Evolutionary conservation across 768 basidiomycete species (phyloP).

Genomic region (Boletus reticuloceps): DNA sequence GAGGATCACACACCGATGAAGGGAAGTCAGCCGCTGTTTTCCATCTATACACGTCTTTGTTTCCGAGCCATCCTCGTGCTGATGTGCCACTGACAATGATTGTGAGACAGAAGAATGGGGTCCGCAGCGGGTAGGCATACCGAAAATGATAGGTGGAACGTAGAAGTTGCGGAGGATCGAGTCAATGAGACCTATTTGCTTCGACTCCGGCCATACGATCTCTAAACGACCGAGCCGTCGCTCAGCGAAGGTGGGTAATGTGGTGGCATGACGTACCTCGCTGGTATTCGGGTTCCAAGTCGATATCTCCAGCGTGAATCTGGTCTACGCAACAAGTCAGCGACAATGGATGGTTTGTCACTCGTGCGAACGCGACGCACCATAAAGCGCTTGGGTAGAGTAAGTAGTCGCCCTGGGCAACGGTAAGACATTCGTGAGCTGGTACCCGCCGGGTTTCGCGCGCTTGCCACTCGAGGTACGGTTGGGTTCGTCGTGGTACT

Average conservation of each 20-base stretch:
- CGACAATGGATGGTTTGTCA: background rate
- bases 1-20: constrained; percentile 51
- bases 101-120: background rate
- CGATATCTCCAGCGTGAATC: constrained; percentile 58
- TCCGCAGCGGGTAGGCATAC: constrained; percentile 30
- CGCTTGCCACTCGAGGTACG: background rate
- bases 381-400: constrained; percentile 58
- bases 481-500: constrained; percentile 13
- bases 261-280: constrained; percentile 46
- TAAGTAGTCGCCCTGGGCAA: constrained; percentile 61
- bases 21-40: constrained; percentile 77
- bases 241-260: background rate
- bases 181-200: constrained; percentile 75
- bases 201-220: constrained; percentile 76
- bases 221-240: constrained; percentile 35
- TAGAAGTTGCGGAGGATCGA: constrained; percentile 78
- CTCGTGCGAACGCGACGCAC: constrained; percentile 26
- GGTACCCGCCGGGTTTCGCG: constrained; percentile 19
- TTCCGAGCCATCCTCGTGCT: constrained; percentile 61
- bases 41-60: constrained; percentile 73
- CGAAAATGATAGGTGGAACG: constrained; percentile 77
- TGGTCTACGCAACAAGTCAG: constrained; percentile 46
- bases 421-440: constrained; percentile 46
- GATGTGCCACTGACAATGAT: constrained; percentile 42
- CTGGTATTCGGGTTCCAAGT: constrained; percentile 77